phyloP scores from a whole-genome alignment of 140 eudicot species.

The Bidens hawaiensis region DNA sequence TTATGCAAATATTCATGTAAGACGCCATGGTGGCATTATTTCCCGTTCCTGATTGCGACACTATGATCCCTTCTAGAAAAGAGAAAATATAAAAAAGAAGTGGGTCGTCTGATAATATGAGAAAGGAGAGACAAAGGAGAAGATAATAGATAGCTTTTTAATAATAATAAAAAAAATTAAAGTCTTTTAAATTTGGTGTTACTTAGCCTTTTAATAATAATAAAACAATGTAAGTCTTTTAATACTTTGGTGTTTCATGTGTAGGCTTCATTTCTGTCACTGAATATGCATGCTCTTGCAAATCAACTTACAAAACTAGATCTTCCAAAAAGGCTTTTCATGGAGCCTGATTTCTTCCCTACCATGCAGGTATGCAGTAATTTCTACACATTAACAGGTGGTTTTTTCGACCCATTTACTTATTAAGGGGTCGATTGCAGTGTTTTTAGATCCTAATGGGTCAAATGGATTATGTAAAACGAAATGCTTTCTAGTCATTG shows the following conservation, averaged over 20 bases:
- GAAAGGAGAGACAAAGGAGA: background rate
- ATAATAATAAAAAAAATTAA: too few relatives aligned
- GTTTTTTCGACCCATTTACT: background rate
- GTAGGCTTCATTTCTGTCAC: constrained; percentile 70
- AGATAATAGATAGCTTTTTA: background rate
- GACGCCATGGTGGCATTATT: too few relatives aligned
- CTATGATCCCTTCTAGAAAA: background rate
- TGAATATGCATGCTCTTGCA: constrained; percentile 54
- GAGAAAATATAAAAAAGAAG: background rate
- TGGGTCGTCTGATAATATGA: background rate
- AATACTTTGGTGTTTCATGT: constrained; percentile 2
- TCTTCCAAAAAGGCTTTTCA: constrained; percentile 55
- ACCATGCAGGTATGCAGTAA: constrained; percentile 45
- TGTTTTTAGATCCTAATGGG: background rate
- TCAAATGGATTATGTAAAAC: background rate
- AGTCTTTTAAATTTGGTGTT: too few relatives aligned
- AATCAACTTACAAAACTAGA: constrained; percentile 63
- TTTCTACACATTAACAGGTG: background rate
- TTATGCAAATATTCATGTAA: too few relatives aligned
- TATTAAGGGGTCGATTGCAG: background rate
- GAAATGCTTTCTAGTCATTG: background rate
- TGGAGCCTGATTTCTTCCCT: constrained; percentile 59
- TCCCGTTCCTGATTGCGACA: background rate
- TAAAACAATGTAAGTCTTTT: too few relatives aligned
- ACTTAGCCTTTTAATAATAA: too few relatives aligned